A percentile compares a stretch with the other conserved stretches of the same genome.
Evolutionary conservation across 768 basidiomycete species (phyloP).

Genomic region (Pulveroboletus frians): DNA sequence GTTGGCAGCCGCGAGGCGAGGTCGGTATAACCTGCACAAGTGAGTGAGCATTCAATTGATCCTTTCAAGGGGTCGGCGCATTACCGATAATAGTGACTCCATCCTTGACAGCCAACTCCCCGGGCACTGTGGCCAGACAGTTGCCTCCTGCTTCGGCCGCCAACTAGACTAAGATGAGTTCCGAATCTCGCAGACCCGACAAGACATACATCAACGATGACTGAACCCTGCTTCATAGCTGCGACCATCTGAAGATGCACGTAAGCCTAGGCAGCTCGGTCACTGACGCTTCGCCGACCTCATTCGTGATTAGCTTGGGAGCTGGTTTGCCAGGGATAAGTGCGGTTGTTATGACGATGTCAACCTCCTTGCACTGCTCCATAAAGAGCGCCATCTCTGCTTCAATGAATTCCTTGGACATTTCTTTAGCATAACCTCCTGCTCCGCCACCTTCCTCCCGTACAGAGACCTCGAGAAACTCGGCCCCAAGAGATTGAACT

Average conservation of each 20-base stretch:
- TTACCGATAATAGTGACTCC: conserved; percentile 83
- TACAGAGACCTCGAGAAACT: conserved; percentile 78
- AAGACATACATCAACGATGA: conserved; percentile 62
- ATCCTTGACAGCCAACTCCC: conserved; percentile 59
- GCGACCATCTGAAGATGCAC: conserved; percentile 55
- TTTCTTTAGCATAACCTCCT: conserved; percentile 86
- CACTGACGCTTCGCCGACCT: conserved; percentile 30
- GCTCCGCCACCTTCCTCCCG: conserved; percentile 78
- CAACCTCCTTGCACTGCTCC: conserved; percentile 85
- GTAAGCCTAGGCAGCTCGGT: conserved; percentile 5
- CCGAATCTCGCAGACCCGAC: background rate
- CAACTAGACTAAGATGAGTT: conserved; percentile 18
- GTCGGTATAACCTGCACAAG: conserved; percentile 65
- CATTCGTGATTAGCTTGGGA: conserved; percentile 76
- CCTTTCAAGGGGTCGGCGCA: conserved; percentile 3
- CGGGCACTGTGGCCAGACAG: conserved; percentile 76
- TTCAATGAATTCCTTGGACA: conserved; percentile 86
- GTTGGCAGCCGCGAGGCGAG: conserved; percentile 85
- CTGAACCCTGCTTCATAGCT: conserved; percentile 90
- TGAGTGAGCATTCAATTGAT: conserved; percentile 2
- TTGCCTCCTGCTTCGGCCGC: conserved; percentile 91
- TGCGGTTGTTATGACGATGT: conserved; percentile 85
- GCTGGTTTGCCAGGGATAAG: conserved; percentile 84
- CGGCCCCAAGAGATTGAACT: conserved; percentile 84
- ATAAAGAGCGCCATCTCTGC: conserved; percentile 87